Percentiles rank a stretch among this genome's conserved stretches.
These are phyloP conservation scores for Aspergillus hiratsukae DNA, from an alignment of 2,329 filamentous ascomycete genomes.

Conservation along the genomic window DNA sequence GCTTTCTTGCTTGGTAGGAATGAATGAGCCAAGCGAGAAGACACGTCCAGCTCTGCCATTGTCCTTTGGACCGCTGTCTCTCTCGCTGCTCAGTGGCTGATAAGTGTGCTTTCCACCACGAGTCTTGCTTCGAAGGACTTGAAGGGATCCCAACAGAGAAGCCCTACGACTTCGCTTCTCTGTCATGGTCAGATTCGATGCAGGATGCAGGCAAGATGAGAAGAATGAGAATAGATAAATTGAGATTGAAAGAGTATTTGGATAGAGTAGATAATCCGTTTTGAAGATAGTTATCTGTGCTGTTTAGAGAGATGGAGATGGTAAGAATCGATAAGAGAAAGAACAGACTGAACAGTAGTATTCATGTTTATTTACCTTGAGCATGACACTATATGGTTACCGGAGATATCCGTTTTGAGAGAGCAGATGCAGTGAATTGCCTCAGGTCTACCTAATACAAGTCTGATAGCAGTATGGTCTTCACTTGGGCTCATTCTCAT, in stretches of 20 bases:
- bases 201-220: background rate
- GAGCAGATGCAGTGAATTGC: background rate
- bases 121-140: slow-evolving; percentile 16
- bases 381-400: background rate
- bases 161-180: slow-evolving; percentile 11
- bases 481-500: background rate
- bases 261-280: background rate
- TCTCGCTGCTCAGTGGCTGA: background rate
- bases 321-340: background rate
- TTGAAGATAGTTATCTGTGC: background rate
- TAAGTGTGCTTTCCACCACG: slow-evolving; percentile 6
- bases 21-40: background rate
- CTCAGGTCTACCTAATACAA: background rate
- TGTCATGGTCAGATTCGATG: slow-evolving; percentile 3
- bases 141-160: slow-evolving; percentile 15
- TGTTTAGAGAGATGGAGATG: background rate
- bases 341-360: background rate
- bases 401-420: background rate
- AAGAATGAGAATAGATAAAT: background rate
- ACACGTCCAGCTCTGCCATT: background rate
- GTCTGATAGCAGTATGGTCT: background rate
- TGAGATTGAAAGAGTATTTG: background rate
- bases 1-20: background rate
- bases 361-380: background rate
- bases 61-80: background rate